phyloP scores from a whole-genome alignment of 2,329 filamentous ascomycete genomes.

The Zasmidium angulare region DNA sequence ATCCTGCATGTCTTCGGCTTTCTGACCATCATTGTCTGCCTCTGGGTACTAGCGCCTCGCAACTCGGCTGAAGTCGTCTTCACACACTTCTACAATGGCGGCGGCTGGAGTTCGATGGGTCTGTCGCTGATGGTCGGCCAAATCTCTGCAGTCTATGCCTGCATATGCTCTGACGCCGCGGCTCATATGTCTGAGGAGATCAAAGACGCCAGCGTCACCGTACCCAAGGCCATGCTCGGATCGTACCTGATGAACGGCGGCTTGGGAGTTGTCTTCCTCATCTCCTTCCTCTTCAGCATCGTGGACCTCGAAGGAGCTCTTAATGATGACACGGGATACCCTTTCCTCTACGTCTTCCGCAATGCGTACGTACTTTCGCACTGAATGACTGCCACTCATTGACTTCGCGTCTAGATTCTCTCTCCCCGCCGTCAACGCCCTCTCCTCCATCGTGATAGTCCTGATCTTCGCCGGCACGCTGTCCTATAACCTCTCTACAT shows the following conservation, averaged over 20 bases:
- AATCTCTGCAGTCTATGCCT: slow-evolving; percentile 29
- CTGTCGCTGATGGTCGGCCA: slow-evolving; percentile 35
- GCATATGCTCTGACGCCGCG: slow-evolving; percentile 21
- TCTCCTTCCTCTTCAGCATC: slow-evolving; percentile 34
- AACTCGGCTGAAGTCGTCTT: slow-evolving; percentile 35
- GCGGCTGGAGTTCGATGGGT: slow-evolving; percentile 39
- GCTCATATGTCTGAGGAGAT: slow-evolving; percentile 33
- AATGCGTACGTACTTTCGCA: slow-evolving; percentile 32
- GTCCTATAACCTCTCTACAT: slow-evolving; percentile 23
- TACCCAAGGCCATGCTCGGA: slow-evolving; percentile 33
- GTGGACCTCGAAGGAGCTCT: slow-evolving; percentile 35
- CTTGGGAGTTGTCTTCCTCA: slow-evolving; percentile 35
- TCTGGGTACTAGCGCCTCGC: slow-evolving; percentile 31
- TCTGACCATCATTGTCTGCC: slow-evolving; percentile 31
- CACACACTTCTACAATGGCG: slow-evolving; percentile 38
- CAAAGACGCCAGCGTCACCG: slow-evolving; percentile 29
- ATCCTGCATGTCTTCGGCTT: slow-evolving; percentile 41
- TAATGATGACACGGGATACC: slow-evolving; percentile 28
- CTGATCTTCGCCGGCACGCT: slow-evolving; percentile 24
- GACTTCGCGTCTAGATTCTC: not conserved
- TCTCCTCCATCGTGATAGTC: slow-evolving; percentile 25
- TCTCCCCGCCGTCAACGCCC: slow-evolving; percentile 18
- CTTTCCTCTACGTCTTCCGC: slow-evolving; percentile 39
- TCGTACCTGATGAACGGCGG: slow-evolving; percentile 34
- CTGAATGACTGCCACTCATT: too few species aligned